Evolutionary conservation across 2,329 filamentous ascomycete species (phyloP), one percentile per base, ranked within the genome.

Genomic region (Clarireedia hainanense): DNA sequence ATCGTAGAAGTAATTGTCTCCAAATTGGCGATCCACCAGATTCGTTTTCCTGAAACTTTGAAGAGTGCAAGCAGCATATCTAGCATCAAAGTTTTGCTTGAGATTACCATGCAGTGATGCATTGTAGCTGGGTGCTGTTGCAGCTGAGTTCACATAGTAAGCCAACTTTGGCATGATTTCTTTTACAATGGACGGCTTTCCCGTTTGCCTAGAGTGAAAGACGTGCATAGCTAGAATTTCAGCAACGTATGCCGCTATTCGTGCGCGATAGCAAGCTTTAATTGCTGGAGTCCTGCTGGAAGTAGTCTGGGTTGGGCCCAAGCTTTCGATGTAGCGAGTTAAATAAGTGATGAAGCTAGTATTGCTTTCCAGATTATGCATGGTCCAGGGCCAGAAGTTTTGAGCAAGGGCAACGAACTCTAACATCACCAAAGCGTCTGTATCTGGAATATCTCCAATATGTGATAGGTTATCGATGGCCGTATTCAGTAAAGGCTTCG

Each of bases 371-470:
- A 95, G 75, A 40, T 87, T 84, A 56, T 89, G 86, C 56, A 95
- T 91, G 1, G 90, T 91, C 89, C 92, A 96, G 1, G 91, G 88
- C 92, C 92, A 97, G 67, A 91, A 89, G 69, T 96, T 94, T 67
- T 96, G 91, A 4, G 92, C 89, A 2, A 88, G 84, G 2, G 89
- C 84, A 39, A 96, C 83, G 69, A 97, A 97, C 64, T 92, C 85
- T 15, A 99, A 77, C 64, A 96, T 84, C 0, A 88, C 83, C 23
- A 91, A 74, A 4, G 85, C 82, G 60, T 90, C 81, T 36, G 76
- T 74, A n/a, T 80, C 77, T 7, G 86, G 77, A 23, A 91, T 70
- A 1, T 80, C 75, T 24, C 80, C 77, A 58, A 96, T 83, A 10
- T 77, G 77, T 17, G 80, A 79, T 39, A 97, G 75, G 56, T 83